Conservation (phyloP, 176 grass and related monocot genomes). For the Cenchrus americanus region DNA sequence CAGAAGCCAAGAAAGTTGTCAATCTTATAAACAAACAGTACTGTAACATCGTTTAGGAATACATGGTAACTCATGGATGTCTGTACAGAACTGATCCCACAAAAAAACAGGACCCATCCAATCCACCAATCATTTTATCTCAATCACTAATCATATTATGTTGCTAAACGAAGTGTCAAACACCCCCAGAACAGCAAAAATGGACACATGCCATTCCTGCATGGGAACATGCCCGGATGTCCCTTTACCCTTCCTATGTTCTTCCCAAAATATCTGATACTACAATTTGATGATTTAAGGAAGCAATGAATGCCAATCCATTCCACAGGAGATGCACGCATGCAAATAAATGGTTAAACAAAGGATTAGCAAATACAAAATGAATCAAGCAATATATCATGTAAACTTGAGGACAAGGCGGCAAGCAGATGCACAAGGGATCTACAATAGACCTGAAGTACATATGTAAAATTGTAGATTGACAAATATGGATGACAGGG, state of each 20-base stretch:
- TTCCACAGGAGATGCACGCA: background rate
- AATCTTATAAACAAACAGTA: conserved; percentile 9
- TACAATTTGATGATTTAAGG: background rate
- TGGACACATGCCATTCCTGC: background rate
- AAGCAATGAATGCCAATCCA: background rate
- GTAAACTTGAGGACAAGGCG: background rate
- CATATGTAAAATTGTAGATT: too few species aligned
- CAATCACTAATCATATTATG: background rate
- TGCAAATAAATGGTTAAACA: background rate
- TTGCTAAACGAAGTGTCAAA: background rate
- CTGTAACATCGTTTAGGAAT: background rate
- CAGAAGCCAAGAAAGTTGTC: background rate
- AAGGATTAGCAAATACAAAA: background rate
- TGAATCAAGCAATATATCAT: background rate
- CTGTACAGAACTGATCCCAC: background rate
- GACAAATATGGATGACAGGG: too few species aligned
- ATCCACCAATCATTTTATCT: background rate
- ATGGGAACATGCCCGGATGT: background rate
- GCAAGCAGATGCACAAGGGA: conserved; percentile 11
- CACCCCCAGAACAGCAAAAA: background rate
- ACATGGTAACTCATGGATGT: background rate
- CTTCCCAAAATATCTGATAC: background rate
- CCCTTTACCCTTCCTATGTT: background rate
- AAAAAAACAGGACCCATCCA: background rate
- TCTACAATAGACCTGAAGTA: background rate